Percentiles rank a stretch among this genome's conserved stretches.
Evolutionary conservation across 805 yeast genomes (phyloP).

Genomic region (Candida cerambycidarum): DNA sequence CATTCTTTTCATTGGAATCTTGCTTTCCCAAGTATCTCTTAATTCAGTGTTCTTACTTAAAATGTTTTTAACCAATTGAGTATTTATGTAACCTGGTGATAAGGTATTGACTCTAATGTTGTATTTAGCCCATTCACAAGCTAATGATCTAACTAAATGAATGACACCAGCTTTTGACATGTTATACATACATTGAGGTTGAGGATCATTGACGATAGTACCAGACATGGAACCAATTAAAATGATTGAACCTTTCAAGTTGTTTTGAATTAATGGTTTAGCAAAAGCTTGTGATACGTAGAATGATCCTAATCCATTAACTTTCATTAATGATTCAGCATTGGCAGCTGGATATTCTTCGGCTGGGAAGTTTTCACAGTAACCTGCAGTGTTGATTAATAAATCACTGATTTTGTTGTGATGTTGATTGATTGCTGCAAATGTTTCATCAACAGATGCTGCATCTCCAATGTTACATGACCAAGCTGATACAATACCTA

Average conservation of each 20-base stretch:
- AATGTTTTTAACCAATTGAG: constrained; percentile 75
- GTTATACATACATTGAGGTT: constrained; percentile 78
- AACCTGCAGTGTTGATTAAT: constrained; percentile 80
- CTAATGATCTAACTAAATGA: constrained; percentile 72
- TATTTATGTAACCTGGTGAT: constrained; percentile 78
- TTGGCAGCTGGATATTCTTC: constrained; percentile 71
- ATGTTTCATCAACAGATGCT: constrained; percentile 54
- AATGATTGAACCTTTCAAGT: constrained; percentile 59
- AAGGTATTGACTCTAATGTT: constrained; percentile 75
- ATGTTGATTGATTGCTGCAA: constrained; percentile 52
- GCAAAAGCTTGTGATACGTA: constrained; percentile 76
- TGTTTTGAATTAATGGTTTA: constrained; percentile 58
- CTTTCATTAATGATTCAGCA: constrained; percentile 67
- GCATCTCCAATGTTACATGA: constrained; percentile 73
- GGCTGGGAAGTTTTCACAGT: constrained; percentile 78
- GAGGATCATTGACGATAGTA: constrained; percentile 73
- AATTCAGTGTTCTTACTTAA: constrained; percentile 57
- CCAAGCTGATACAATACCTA: constrained; percentile 54
- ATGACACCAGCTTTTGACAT: constrained; percentile 87
- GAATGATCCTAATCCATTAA: constrained; percentile 71
- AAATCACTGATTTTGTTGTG: constrained; percentile 64
- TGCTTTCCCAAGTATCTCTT: constrained; percentile 70
- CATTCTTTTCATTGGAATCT: constrained; percentile 77
- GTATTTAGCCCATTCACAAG: constrained; percentile 79
- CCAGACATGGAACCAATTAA: constrained; percentile 82